phyloP scores from a whole-genome alignment of 352 stramenopile genomes.

The Globisporangium parvum region DNA sequence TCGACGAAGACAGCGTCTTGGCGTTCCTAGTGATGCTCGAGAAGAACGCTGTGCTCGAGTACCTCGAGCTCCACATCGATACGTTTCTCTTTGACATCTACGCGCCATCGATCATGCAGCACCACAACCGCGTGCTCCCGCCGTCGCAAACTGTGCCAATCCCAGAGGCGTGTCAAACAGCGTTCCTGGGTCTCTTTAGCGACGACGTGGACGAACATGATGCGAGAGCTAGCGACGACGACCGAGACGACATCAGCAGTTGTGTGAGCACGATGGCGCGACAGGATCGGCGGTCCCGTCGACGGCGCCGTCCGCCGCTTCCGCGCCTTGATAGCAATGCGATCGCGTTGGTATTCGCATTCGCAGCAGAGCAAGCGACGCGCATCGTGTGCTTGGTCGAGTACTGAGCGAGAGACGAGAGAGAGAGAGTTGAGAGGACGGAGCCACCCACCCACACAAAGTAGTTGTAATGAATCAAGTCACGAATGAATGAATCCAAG shows the following conservation, averaged over 20 bases:
- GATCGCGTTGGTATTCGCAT: constrained; percentile 2
- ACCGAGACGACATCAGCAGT: no score
- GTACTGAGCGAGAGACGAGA: no score
- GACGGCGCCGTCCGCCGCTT: background rate
- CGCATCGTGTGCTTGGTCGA: no score
- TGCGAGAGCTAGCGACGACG: no score
- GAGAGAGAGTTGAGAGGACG: no score
- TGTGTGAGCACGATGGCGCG: no score
- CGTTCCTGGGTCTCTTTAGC: constrained; percentile 9
- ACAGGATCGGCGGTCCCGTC: no score
- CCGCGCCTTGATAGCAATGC: constrained; percentile 4
- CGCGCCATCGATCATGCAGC: constrained; percentile 7
- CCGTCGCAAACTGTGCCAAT: background rate
- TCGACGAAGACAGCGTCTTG: constrained; percentile 13
- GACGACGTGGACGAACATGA: background rate
- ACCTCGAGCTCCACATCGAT: constrained; percentile 13
- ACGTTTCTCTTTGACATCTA: constrained; percentile 10
- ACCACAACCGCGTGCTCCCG: constrained; percentile 5
- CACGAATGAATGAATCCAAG: no score
- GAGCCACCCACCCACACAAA: background rate
- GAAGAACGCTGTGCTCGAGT: constrained; percentile 6
- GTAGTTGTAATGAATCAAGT: background rate
- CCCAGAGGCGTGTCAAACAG: background rate
- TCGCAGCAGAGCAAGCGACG: no score
- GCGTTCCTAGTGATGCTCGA: constrained; percentile 7